Evolutionary conservation across 2,329 filamentous ascomycete species (phyloP).

Genomic region (Dactylonectria estremocensis): DNA sequence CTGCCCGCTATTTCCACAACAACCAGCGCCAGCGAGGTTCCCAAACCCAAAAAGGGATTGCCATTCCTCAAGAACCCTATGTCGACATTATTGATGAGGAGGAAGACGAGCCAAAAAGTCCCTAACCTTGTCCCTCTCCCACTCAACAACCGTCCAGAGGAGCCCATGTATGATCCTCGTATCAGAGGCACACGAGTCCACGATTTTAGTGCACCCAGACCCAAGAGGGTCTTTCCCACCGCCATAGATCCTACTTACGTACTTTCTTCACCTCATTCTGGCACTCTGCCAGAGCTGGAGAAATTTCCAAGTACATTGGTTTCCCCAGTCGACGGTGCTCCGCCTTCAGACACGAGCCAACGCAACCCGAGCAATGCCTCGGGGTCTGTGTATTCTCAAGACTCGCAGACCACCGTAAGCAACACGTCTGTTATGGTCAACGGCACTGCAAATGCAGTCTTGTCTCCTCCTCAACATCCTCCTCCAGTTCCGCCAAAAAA

Average conservation of each 20-base stretch:
- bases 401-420: slow-evolving; percentile 50
- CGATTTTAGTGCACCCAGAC: slow-evolving; percentile 75
- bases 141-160: slow-evolving; percentile 57
- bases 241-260: slow-evolving; percentile 37
- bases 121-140: slow-evolving; percentile 61
- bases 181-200: slow-evolving; percentile 77
- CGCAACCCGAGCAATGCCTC: slow-evolving; percentile 51
- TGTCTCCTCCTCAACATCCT: slow-evolving; percentile 36
- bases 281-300: slow-evolving; percentile 37
- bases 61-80: slow-evolving; percentile 74
- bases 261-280: slow-evolving; percentile 32
- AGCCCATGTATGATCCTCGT: slow-evolving; percentile 72
- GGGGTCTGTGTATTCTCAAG: slow-evolving; percentile 47
- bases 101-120: slow-evolving; percentile 67
- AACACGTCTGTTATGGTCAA: slow-evolving; percentile 44
- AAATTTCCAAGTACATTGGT: slow-evolving; percentile 26
- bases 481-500: slow-evolving; percentile 60
- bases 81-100: slow-evolving; percentile 71
- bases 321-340: slow-evolving; percentile 25
- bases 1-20: slow-evolving; percentile 51
- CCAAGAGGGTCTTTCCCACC: slow-evolving; percentile 51
- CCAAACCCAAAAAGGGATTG: slow-evolving; percentile 68
- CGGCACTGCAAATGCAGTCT: slow-evolving; percentile 20
- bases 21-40: slow-evolving; percentile 54
- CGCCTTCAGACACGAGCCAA: slow-evolving; percentile 41